Conservation (phyloP, 2,329 filamentous ascomycete genomes). For the Verticillium tricorpus region DNA sequence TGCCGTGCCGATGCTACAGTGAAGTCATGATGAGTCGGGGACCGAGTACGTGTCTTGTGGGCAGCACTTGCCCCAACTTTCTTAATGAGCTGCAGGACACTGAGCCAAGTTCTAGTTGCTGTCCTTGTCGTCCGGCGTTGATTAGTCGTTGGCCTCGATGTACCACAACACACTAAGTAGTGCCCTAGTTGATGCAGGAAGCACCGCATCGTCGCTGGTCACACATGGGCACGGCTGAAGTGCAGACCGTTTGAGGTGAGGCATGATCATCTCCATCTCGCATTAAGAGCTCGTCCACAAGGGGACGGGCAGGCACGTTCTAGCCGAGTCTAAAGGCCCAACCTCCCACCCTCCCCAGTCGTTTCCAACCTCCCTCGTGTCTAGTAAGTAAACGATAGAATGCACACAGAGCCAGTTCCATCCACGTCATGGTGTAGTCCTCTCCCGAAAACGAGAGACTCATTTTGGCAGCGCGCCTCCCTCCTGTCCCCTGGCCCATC, state of each 20-base stretch:
- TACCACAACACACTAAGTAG: no score
- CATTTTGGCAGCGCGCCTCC: not conserved
- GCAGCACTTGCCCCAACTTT: no score
- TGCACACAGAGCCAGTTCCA: not conserved
- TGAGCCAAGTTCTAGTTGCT: no score
- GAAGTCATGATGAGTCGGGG: not conserved
- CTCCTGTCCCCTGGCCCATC: not conserved
- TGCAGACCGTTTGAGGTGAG: not conserved
- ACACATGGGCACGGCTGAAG: no score
- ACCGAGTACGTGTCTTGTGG: no score
- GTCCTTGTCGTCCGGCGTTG: no score
- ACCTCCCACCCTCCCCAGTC: not conserved
- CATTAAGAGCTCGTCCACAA: not conserved
- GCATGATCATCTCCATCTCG: slow-evolving; percentile 1
- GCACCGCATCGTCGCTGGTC: no score
- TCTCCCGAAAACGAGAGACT: not conserved
- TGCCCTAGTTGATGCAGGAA: no score
- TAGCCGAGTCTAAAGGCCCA: not conserved
- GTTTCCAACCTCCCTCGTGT: not conserved
- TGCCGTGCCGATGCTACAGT: not conserved
- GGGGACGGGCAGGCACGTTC: not conserved
- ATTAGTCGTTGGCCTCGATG: no score
- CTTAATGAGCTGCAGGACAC: no score
- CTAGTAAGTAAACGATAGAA: not conserved
- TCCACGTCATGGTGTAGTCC: not conserved